Percentiles rank a stretch among this genome's conserved stretches.
phyloP scores from a whole-genome alignment of 768 basidiomycete genomes.

The Strobilomyces dryophilus region DNA sequence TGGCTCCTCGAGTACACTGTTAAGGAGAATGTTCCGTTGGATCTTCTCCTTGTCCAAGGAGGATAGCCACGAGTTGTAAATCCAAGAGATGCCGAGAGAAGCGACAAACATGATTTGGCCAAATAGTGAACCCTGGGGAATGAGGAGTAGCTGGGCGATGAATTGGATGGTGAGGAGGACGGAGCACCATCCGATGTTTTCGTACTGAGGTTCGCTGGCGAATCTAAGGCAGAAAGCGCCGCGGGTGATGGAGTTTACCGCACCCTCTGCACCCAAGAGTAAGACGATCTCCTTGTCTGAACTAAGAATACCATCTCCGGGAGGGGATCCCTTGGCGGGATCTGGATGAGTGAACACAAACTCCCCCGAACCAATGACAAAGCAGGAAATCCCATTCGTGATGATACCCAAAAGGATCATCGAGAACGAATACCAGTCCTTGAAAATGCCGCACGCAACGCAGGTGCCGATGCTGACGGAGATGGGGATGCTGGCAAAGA shows the following conservation, averaged over 20 bases:
- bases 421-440: slow-evolving; percentile 33
- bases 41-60: slow-evolving; percentile 35
- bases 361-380: slow-evolving; percentile 31
- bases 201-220: slow-evolving; percentile 23
- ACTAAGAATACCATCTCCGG: slow-evolving; percentile 29
- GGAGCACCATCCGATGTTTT: slow-evolving; percentile 29
- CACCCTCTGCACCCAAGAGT: slow-evolving; percentile 25
- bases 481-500: slow-evolving; percentile 31
- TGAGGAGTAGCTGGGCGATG: slow-evolving; percentile 32
- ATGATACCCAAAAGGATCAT: slow-evolving; percentile 34
- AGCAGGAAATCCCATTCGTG: slow-evolving; percentile 29
- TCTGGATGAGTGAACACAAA: slow-evolving; percentile 25
- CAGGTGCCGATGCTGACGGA: slow-evolving; percentile 26
- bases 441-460: slow-evolving; percentile 24
- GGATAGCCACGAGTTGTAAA: slow-evolving; percentile 34
- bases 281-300: slow-evolving; percentile 23
- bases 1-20: slow-evolving; percentile 21
- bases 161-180: slow-evolving; percentile 31
- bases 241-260: slow-evolving; percentile 29
- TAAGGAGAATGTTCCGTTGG: slow-evolving; percentile 23
- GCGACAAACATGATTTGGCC: slow-evolving; percentile 35
- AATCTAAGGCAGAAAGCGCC: slow-evolving; percentile 25
- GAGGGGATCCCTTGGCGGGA: slow-evolving; percentile 18
- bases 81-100: slow-evolving; percentile 33
- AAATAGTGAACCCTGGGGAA: slow-evolving; percentile 31